Evolutionary conservation across 495 filamentous ascomycete species (phyloP), one percentile per base, ranked within the genome.

Genomic region (Thermochaetoides thermophila): DNA sequence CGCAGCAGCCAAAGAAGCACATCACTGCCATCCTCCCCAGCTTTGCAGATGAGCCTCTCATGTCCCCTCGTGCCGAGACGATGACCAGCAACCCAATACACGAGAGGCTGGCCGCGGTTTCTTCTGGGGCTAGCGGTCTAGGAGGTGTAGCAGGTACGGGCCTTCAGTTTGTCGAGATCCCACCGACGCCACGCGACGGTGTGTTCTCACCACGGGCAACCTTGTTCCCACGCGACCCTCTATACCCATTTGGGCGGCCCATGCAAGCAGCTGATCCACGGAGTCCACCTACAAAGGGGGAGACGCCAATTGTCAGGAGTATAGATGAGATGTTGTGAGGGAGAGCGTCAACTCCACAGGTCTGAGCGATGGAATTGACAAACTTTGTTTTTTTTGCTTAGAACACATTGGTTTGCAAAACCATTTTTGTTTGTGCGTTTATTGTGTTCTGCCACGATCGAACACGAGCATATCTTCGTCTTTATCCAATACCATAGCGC

Each of bases 231-330:
- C 56, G 65, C 27, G 62, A 68, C 32, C 59, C 63, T 0, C 61
- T 61, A 33, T 63, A 48, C 26, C 61, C 64, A 3, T 59, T 67
- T 31, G 54, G 46, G 18, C 52, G 57, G 31, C 66, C 59, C 6
- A 34, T 50, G 17, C 50, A 64, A 18, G 53, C 53, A 3, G 60
- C 60, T 6, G 76, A 81, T 40, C 76, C 76, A 4, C 49, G 76
- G 22, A 78, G 73, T 41, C 76, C 76, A 5, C 71, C 72, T 1
- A 71, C 68, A 10, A 64, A 60, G 38, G 76, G 74, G 5, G 71
- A 72, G 45, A 73, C 65, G 9, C 74, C 74, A n/a, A 78, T 81
- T 34, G 68, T 69, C 25, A 56, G 76, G 31, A 76, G 66, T 17
- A 81, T 81, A 34, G 68, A 72, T 36, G 68, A 72, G 27, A 51